Evolutionary conservation across 2,329 filamentous ascomycete species (phyloP).

Genomic region (Pestalotiopsis fici): DNA sequence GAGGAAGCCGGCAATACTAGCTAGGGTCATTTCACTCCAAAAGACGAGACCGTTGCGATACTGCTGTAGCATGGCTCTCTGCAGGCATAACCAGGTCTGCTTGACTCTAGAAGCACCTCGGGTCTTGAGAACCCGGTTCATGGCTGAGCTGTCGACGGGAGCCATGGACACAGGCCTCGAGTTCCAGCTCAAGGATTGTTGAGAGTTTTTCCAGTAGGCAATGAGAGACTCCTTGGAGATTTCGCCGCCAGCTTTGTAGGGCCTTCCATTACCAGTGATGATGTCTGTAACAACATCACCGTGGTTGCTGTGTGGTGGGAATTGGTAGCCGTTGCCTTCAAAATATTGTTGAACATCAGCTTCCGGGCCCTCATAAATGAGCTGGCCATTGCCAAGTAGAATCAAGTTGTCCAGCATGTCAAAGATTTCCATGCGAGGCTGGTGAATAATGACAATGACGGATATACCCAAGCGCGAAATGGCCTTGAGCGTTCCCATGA

Average conservation of each 20-base stretch:
- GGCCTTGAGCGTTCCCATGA: conserved; percentile 55
- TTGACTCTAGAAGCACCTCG: conserved; percentile 49
- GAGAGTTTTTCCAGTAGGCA: conserved; percentile 43
- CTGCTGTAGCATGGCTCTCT: conserved; percentile 57
- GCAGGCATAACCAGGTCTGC: conserved; percentile 55
- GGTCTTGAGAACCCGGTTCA: conserved; percentile 46
- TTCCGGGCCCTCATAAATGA: conserved; percentile 54
- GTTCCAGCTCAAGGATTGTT: conserved; percentile 21
- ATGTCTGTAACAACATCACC: conserved; percentile 64
- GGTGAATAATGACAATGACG: conserved; percentile 60
- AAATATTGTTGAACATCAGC: conserved; percentile 48
- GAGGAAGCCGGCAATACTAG: conserved; percentile 51
- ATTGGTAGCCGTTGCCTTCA: conserved; percentile 50
- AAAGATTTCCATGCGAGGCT: conserved; percentile 61
- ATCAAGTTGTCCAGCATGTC: conserved; percentile 57
- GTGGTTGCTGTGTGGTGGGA: conserved; percentile 51
- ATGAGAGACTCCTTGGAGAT: conserved; percentile 51
- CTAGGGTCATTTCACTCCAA: conserved; percentile 55
- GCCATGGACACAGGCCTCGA: conserved; percentile 25
- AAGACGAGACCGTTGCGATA: conserved; percentile 51
- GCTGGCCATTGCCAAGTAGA: conserved; percentile 54
- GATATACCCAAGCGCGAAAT: conserved; percentile 57
- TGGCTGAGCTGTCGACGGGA: conserved; percentile 29
- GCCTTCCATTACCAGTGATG: conserved; percentile 56
- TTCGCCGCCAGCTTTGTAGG: conserved; percentile 48